Percentiles rank a stretch among this genome's conserved stretches.
Evolutionary conservation across 192 early-diverging fungal species (phyloP).

Genomic region (Coemansia sp.): DNA sequence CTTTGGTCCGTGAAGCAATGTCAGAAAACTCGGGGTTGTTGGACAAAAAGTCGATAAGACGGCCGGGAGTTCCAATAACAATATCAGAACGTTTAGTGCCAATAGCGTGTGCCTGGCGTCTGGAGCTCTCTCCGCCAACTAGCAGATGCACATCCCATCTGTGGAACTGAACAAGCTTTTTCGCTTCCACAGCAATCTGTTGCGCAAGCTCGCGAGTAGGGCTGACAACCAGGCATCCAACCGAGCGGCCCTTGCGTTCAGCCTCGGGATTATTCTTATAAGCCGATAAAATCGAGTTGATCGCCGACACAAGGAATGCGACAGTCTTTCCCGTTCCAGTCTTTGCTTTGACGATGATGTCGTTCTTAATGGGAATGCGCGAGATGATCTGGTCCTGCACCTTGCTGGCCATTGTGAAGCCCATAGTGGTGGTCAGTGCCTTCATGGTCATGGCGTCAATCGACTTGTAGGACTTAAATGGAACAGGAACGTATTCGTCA

Average conservation of each 20-base stretch:
- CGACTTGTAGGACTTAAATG: conserved; percentile 57
- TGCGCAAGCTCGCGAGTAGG: conserved; percentile 92
- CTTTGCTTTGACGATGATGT: conserved; percentile 93
- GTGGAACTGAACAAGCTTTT: conserved; percentile 61
- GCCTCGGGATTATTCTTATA: conserved; percentile 64
- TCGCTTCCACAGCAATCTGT: conserved; percentile 78
- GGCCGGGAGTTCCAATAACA: conserved; percentile 94
- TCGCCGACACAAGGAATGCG: conserved; percentile 89
- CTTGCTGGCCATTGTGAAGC: conserved; percentile 75
- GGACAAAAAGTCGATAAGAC: conserved; percentile 74
- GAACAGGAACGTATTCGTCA: conserved; percentile 55
- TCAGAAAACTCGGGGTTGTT: conserved; percentile 59
- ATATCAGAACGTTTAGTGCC: conserved; percentile 68
- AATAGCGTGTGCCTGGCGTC: conserved; percentile 57
- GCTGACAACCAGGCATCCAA: conserved; percentile 75
- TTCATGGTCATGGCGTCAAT: conserved; percentile 52
- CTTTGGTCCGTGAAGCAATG: conserved; percentile 48
- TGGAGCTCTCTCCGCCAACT: conserved; percentile 74
- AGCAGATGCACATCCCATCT: conserved; percentile 67
- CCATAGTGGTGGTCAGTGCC: conserved; percentile 65
- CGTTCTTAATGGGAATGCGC: conserved; percentile 65
- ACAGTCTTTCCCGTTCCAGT: conserved; percentile 98
- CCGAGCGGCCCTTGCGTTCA: conserved; percentile 48
- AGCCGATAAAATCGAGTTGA: conserved; percentile 69
- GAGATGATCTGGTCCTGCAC: conserved; percentile 85